Conservation (phyloP, 805 yeast species). For the Yueomyces sinensis region DNA sequence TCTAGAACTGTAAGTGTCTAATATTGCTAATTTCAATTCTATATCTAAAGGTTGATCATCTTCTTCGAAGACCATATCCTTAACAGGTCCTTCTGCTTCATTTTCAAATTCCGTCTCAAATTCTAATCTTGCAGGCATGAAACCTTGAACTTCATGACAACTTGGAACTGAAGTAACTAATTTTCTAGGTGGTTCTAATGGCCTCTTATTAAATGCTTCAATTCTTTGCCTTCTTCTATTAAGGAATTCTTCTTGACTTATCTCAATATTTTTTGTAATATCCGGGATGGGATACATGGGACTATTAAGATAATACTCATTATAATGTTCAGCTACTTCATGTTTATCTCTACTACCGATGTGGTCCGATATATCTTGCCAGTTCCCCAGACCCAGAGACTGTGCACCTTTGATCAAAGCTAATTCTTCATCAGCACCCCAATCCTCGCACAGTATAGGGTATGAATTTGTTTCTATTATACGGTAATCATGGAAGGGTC, state of each 20-base stretch:
- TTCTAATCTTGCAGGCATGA: slow-evolving; percentile 97
- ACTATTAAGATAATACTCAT: slow-evolving; percentile 53
- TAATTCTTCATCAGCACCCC: slow-evolving; percentile 99
- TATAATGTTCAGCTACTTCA: slow-evolving; percentile 81
- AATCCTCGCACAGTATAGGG: slow-evolving; percentile 77
- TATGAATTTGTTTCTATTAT: slow-evolving; percentile 90
- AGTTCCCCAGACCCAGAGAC: slow-evolving; percentile 83
- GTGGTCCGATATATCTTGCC: slow-evolving; percentile 97
- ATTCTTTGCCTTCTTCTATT: slow-evolving; percentile 54
- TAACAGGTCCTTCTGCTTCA: slow-evolving; percentile 88
- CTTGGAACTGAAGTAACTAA: slow-evolving; percentile 88
- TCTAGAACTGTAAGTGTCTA: slow-evolving; percentile 82
- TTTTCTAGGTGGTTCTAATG: slow-evolving; percentile 77
- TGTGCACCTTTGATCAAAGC: slow-evolving; percentile 84
- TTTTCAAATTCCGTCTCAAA: slow-evolving; percentile 94
- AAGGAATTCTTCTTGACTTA: slow-evolving; percentile 58
- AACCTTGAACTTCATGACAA: slow-evolving; percentile 94
- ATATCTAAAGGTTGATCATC: slow-evolving; percentile 84
- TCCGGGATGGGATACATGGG: slow-evolving; percentile 80
- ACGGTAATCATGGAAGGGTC: slow-evolving; percentile 87
- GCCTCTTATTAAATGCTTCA: slow-evolving; percentile 57
- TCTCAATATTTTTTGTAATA: slow-evolving; percentile 54
- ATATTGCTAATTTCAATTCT: slow-evolving; percentile 73
- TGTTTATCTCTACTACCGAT: slow-evolving; percentile 87
- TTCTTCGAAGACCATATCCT: slow-evolving; percentile 90